phyloP scores from a whole-genome alignment of 345 rosid species.

The Melaleuca alternifolia region DNA sequence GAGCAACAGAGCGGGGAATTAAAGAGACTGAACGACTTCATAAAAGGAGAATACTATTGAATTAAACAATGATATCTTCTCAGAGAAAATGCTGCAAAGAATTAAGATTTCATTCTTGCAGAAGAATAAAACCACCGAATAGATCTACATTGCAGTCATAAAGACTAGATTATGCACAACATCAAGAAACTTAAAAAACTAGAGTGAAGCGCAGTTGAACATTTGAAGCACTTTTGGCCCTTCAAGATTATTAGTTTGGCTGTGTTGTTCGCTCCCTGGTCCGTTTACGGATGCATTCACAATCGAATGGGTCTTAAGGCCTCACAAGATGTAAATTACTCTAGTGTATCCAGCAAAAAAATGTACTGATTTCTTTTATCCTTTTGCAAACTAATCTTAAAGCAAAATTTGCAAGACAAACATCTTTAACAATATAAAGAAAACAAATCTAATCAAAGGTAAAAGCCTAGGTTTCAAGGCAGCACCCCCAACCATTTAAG shows the following conservation, averaged over 20 bases:
- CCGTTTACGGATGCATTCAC: background rate
- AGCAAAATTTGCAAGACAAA: background rate
- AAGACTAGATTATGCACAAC: background rate
- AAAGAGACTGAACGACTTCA: conserved; percentile 68
- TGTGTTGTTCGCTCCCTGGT: background rate
- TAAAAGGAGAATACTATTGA: conserved; percentile 66
- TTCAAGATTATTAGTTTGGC: background rate
- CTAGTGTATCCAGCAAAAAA: background rate
- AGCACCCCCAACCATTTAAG: background rate
- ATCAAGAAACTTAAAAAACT: background rate
- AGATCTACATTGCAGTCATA: background rate
- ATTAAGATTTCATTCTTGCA: conserved; percentile 7
- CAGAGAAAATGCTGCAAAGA: background rate
- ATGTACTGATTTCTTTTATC: background rate
- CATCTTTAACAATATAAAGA: background rate
- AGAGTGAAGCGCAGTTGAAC: background rate
- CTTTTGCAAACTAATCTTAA: background rate
- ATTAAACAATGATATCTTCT: background rate
- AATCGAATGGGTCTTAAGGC: background rate
- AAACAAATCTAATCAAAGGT: background rate
- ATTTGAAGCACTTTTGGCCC: background rate
- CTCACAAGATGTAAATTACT: background rate
- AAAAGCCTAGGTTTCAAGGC: background rate
- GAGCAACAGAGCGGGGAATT: conserved; percentile 77
- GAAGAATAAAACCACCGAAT: background rate